These are phyloP conservation scores for Phytophthora idaei DNA, from an alignment of 352 stramenopile species.

Conservation along the genomic window DNA sequence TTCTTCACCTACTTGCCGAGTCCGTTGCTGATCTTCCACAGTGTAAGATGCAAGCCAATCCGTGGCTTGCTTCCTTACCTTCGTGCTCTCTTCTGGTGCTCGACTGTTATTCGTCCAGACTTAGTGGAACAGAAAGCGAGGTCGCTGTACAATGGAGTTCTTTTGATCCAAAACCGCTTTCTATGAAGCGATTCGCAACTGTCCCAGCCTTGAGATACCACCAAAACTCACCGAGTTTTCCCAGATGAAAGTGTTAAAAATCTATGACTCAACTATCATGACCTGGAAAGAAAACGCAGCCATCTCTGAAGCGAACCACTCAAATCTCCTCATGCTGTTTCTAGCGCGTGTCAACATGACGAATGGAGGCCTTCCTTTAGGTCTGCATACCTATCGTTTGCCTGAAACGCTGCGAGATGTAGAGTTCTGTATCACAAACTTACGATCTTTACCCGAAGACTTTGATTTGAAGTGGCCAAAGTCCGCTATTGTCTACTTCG, in stretches of 20 bases:
- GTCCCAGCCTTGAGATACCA: constrained; percentile 37
- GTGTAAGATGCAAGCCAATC: constrained; percentile 36
- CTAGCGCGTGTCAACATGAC: constrained; percentile 25
- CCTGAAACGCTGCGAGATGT: too few species aligned
- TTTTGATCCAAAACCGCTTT: constrained; percentile 17
- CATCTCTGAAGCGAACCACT: constrained; percentile 30
- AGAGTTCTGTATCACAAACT: too few species aligned
- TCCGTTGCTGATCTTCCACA: not conserved
- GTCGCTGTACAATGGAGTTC: constrained; percentile 20
- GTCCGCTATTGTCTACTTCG: not conserved
- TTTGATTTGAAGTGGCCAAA: constrained; percentile 1
- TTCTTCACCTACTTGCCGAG: constrained; percentile 26
- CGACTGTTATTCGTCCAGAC: constrained; percentile 21
- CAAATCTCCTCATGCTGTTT: constrained; percentile 34
- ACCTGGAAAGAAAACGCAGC: constrained; percentile 33
- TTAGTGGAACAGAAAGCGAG: constrained; percentile 14
- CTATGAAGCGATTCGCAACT: constrained; percentile 49
- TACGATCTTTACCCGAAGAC: too few species aligned
- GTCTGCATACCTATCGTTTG: too few species aligned
- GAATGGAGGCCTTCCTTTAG: too few species aligned
- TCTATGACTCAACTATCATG: constrained; percentile 53
- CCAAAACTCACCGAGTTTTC: constrained; percentile 34
- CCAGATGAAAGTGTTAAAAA: constrained; percentile 38
- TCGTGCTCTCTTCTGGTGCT: constrained; percentile 37
- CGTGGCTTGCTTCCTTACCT: constrained; percentile 28